These are phyloP conservation scores for Tetragonia tetragonoides DNA, from an alignment of 148 eudicot species.

Conservation along the genomic window DNA sequence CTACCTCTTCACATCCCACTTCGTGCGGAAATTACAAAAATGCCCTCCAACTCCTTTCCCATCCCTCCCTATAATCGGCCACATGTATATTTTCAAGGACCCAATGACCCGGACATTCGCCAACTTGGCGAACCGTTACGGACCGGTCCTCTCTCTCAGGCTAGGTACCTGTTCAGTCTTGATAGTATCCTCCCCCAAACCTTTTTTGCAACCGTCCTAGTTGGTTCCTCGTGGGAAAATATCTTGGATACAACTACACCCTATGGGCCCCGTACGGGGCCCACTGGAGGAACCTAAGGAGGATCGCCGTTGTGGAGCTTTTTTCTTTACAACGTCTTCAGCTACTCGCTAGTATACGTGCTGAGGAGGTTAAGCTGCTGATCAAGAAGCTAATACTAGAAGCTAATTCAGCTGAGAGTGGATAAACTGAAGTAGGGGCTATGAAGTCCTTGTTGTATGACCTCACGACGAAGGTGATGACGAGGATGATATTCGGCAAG, in stretches of 20 bases:
- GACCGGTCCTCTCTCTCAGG: slow-evolving; percentile 41
- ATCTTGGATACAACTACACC: slow-evolving; percentile 25
- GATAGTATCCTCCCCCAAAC: slow-evolving; percentile 23
- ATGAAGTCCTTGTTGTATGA: slow-evolving; percentile 14
- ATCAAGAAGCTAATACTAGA: slow-evolving; percentile 2
- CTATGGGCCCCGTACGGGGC: slow-evolving; percentile 35
- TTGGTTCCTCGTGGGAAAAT: slow-evolving; percentile 18
- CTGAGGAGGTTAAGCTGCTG: slow-evolving; percentile 18
- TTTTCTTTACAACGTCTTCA: slow-evolving; percentile 29
- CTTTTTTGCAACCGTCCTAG: slow-evolving; percentile 24
- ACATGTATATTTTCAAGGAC: slow-evolving; percentile 43
- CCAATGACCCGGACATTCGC: slow-evolving; percentile 41
- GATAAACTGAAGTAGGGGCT: neutral
- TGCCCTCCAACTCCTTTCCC: slow-evolving; percentile 48
- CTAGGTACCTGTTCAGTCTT: slow-evolving; percentile 46
- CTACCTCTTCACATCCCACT: slow-evolving; percentile 20
- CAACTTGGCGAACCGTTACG: slow-evolving; percentile 31
- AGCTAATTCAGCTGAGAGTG: neutral
- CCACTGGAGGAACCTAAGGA: slow-evolving; percentile 30
- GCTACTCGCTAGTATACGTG: slow-evolving; percentile 12
- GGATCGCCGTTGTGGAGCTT: slow-evolving; percentile 21
- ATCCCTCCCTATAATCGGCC: slow-evolving; percentile 52
- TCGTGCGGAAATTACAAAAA: slow-evolving; percentile 22
- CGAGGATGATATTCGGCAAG: slow-evolving; percentile 28
- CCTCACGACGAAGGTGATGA: slow-evolving; percentile 25